These are phyloP conservation scores for Penicillium psychrofluorescens DNA, from an alignment of 495 filamentous ascomycete genomes.

Conservation along the genomic window DNA sequence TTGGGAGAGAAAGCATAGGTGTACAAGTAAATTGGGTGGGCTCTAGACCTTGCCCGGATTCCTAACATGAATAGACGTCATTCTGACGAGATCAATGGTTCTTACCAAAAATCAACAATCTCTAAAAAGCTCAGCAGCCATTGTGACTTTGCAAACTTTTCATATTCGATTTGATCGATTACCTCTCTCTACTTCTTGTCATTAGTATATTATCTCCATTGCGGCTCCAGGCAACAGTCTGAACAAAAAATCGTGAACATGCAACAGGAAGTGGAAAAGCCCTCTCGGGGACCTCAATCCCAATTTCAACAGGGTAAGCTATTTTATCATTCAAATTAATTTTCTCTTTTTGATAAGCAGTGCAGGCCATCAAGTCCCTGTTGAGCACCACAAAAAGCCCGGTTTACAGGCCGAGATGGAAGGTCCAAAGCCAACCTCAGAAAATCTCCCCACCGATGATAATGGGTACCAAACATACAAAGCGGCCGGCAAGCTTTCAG, in stretches of 20 bases:
- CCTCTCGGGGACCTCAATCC: constrained; percentile 6
- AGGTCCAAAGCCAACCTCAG: constrained; percentile 52
- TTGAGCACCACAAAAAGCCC: constrained; percentile 61
- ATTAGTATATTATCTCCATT: too few relatives aligned
- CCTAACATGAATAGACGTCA: too few relatives aligned
- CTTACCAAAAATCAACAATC: too few relatives aligned
- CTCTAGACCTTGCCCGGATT: too few relatives aligned
- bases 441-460: constrained; percentile 62
- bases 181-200: too few relatives aligned
- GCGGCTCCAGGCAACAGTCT: not conserved
- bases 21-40: too few relatives aligned
- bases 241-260: not conserved
- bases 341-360: not conserved
- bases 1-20: too few relatives aligned
- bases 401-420: constrained; percentile 61
- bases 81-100: too few relatives aligned
- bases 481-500: constrained; percentile 68
- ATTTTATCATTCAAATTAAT: not conserved
- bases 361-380: constrained; percentile 60
- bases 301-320: constrained; percentile 14
- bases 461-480: constrained; percentile 69
- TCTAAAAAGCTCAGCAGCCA: too few relatives aligned
- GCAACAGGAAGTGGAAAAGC: constrained; percentile 11
- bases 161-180: too few relatives aligned
- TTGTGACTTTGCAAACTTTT: too few relatives aligned